These are phyloP conservation scores for Coemansia umbellata DNA, from an alignment of 192 early-diverging fungal genomes.

Conservation along the genomic window DNA sequence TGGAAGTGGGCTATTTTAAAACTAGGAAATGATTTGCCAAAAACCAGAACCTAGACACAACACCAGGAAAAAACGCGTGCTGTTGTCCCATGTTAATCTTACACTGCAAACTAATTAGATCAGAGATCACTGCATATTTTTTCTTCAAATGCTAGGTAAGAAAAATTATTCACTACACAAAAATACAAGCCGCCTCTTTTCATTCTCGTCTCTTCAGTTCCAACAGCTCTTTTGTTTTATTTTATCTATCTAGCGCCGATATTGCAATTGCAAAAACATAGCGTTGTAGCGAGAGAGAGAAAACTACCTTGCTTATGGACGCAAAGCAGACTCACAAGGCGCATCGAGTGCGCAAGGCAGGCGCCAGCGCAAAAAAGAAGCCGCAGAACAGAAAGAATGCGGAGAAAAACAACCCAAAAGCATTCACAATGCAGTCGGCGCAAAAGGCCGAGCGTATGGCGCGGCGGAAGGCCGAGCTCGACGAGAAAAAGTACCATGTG, in stretches of 20 bases:
- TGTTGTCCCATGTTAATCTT: no score
- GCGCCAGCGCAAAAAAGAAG: constrained; percentile 83
- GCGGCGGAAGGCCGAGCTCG: constrained; percentile 77
- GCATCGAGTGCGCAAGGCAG: constrained; percentile 76
- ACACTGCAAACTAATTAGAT: no score
- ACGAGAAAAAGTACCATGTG: constrained; percentile 92
- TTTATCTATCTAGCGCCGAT: no score
- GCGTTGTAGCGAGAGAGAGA: no score
- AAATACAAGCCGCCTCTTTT: no score
- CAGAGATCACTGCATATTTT: no score
- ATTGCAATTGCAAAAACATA: no score
- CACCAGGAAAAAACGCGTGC: no score
- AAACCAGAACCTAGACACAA: no score
- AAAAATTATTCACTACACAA: neutral
- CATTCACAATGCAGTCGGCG: constrained; percentile 68
- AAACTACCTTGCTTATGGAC: constrained; percentile 42
- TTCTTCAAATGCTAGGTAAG: no score
- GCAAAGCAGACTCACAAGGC: constrained; percentile 69
- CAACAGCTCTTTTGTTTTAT: neutral
- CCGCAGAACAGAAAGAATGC: constrained; percentile 67
- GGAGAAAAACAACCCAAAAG: constrained; percentile 55
- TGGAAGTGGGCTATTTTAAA: no score
- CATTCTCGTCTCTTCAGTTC: neutral
- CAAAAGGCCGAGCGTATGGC: constrained; percentile 73
- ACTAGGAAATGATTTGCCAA: no score